Base-by-base conservation (phyloP, 176 grass and related monocot genomes). In the Tuctoria greenei region DNA sequence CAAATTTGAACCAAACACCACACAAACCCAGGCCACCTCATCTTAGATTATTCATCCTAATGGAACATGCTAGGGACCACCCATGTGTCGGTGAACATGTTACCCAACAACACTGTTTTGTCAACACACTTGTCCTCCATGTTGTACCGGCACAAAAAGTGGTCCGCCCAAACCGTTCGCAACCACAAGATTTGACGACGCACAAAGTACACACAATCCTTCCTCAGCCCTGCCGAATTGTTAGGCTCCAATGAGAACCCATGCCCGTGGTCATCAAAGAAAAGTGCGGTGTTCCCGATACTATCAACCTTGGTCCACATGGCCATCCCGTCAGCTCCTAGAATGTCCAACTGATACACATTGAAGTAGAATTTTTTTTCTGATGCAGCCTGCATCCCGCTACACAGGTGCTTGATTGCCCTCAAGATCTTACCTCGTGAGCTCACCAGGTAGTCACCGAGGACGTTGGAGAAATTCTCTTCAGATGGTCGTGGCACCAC, bases 251-350 rank as follows among this genome's bases (percentile, higher is more conserved):
- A 0, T 8, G 64, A 78, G 25, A 73, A 73, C 2, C 79, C 85
- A 5, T 79, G 77, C 0, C 68, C 75, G 8, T 80, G 67, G 40
- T 60, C 74, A 40, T 87, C 85, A 20, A 87, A 35, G 63, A 83
- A 87, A 18, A 87, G 55, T 20, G 49, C 59, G 13, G 57, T 16
- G 20, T 83, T 58, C 1, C 73, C 85, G 4, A 78, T 62, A 55
- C 36, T 72, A 18, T 81, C 46, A 1, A 78, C 69, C 49, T 41
- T 83, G 6, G 23, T 64, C 79, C 85, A 87, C 37, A 14, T 56
- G 23, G 16, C 20, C 49, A 51, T 38, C 43, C 49, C 36, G 13
- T 14, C 11, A 9, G 26, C 20, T 2, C 4, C 4, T 7, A 17
- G 27, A 20, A 25, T 28, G 31, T 77, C 71, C 10, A 83, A 57